phyloP scores from a whole-genome alignment of 208 protist species.

The Crithidia mellificae region DNA sequence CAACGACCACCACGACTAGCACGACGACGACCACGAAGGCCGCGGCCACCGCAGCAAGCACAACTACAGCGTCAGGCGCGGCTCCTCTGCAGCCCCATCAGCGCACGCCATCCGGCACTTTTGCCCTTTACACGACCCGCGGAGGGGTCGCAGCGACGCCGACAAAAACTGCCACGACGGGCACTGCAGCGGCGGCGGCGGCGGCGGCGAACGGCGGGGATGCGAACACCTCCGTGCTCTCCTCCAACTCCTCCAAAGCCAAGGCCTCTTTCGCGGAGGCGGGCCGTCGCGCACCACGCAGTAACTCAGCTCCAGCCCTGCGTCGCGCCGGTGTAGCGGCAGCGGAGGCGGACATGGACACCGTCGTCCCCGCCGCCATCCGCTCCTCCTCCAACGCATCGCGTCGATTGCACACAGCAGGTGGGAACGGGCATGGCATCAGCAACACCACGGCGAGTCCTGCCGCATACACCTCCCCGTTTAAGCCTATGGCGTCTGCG shows the following conservation, averaged over 20 bases:
- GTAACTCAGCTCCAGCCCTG: slow-evolving; percentile 2
- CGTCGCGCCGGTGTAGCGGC: neutral
- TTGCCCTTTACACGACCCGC: slow-evolving; percentile 15
- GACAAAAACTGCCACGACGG: neutral
- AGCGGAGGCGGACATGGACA: neutral
- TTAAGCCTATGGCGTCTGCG: neutral
- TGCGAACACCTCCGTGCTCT: neutral
- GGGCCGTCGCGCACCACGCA: neutral
- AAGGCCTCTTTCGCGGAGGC: neutral
- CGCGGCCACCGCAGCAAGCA: too few species aligned
- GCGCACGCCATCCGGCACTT: slow-evolving; percentile 8
- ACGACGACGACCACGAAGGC: neutral
- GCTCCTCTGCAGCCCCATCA: slow-evolving; percentile 5
- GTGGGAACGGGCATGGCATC: neutral
- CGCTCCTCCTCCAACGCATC: neutral
- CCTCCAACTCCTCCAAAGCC: neutral
- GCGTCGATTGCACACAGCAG: neutral
- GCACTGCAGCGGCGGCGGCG: neutral
- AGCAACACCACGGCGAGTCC: neutral
- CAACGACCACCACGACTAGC: neutral
- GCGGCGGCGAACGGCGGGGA: too few species aligned
- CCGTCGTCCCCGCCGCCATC: neutral
- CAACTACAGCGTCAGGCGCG: too few species aligned
- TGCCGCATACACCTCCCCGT: neutral
- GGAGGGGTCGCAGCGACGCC: slow-evolving; percentile 4